Conservation (phyloP, 1,139 yeast species). For the Zygoascus meyerae region DNA sequence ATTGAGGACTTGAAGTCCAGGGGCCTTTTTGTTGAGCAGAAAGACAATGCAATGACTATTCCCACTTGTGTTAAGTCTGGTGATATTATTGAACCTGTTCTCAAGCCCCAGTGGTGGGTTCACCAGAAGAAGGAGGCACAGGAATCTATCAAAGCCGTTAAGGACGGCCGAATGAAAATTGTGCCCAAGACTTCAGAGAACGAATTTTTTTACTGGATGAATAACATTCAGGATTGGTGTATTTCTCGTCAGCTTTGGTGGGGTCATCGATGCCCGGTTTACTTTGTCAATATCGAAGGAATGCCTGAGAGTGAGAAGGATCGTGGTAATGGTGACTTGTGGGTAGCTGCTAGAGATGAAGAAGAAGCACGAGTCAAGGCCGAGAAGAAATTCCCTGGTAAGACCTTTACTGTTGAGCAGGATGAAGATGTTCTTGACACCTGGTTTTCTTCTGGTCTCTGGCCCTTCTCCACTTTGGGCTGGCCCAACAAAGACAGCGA, state of each 20-base stretch:
- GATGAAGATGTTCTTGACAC: slow-evolving; percentile 98
- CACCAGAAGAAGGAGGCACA: slow-evolving; percentile 84
- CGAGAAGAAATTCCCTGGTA: slow-evolving; percentile 59
- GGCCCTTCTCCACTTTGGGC: slow-evolving; percentile 96
- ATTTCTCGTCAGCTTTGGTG: slow-evolving; percentile 99
- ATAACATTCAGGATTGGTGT: slow-evolving; percentile 98
- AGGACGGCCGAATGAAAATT: slow-evolving; percentile 72
- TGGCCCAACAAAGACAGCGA: slow-evolving; percentile 72
- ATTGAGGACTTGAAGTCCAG: slow-evolving; percentile 71
- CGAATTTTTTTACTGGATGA: slow-evolving; percentile 94
- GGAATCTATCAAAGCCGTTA: slow-evolving; percentile 82
- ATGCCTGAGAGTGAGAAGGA: slow-evolving; percentile 41
- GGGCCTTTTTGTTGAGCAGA: slow-evolving; percentile 74
- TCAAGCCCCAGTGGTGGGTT: slow-evolving; percentile 99
- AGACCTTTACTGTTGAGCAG: slow-evolving; percentile 72
- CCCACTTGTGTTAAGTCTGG: slow-evolving; percentile 96
- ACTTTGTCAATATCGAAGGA: slow-evolving; percentile 78
- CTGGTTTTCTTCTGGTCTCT: slow-evolving; percentile 96
- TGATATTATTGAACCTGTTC: slow-evolving; percentile 89
- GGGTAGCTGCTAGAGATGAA: slow-evolving; percentile 84
- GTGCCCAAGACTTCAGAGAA: slow-evolving; percentile 85
- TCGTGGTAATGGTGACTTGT: slow-evolving; percentile 69
- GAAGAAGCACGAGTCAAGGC: slow-evolving; percentile 89
- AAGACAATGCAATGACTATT: slow-evolving; percentile 91
- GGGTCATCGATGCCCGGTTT: slow-evolving; percentile 99